Base-by-base conservation (phyloP, 495 filamentous ascomycete species). In the Penicillium silybi region DNA sequence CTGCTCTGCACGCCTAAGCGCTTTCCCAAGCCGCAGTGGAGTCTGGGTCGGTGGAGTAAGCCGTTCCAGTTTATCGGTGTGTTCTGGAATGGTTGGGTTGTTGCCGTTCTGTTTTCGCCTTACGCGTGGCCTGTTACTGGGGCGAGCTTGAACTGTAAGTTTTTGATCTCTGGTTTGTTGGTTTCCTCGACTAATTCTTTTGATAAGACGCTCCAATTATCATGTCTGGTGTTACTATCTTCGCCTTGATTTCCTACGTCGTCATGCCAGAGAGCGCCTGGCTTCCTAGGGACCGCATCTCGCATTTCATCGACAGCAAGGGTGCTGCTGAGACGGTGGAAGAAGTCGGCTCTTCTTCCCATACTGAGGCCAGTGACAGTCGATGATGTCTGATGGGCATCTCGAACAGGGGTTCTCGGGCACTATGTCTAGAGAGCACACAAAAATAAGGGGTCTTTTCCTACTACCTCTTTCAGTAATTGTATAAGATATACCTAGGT, bases 21-120 rank as follows among this genome's bases (percentile, higher is more conserved):
- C 9, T 77, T 77, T 53, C 74, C 74, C 19, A 77, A 67, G 52
- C 74, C 74, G 7, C 44, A 64, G 23, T 77, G 74, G 74, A 77
- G 69, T 48, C 57, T 77, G 6, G 74, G 74, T 1, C 54, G 63
- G 0, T 65, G 58, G 61, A 75, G 71, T 55, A 72, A 73, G 63
- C 74, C 74, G 18, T 77, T 78, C 56, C 73, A 77, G 58, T 54
- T 78, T 23, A 73, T 77, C 23, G 67, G 68, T 16, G 72, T 78
- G 2, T 69, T 77, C 50, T 78, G 74, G 73, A 78, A 78, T 49
- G 73, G 66, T 6, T 78, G 74, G 73, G 73, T 78, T 15, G 75
- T 77, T 25, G 75, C 75, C 2, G 52, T 78, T 1, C 41, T 78
- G 15, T 78, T 76, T 52, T 78, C 75, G 16, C 75, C 75, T 1